phyloP scores from a whole-genome alignment of 2,329 filamentous ascomycete species.

The Colletotrichum karsti region DNA sequence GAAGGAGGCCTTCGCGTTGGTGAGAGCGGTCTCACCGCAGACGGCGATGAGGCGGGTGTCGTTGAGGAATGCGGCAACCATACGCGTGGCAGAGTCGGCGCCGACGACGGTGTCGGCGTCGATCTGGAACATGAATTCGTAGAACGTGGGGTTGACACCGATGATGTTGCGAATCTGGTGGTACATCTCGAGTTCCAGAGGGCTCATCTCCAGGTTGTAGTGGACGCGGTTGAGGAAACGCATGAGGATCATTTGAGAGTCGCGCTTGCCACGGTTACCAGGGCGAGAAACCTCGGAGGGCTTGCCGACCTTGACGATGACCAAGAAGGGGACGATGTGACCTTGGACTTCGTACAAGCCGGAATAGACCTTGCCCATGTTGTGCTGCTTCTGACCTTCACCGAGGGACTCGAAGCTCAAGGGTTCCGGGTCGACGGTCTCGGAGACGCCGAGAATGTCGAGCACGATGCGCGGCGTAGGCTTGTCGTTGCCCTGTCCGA shows the following conservation, averaged over 20 bases:
- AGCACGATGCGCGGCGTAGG: constrained; percentile 95
- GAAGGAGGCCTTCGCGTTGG: constrained; percentile 91
- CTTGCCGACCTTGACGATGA: constrained; percentile 97
- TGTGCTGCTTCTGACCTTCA: constrained; percentile 96
- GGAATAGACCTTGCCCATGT: constrained; percentile 99
- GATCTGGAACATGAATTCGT: constrained; percentile 96
- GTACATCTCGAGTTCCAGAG: constrained; percentile 96
- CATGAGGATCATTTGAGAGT: constrained; percentile 99
- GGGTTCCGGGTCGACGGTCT: constrained; percentile 92
- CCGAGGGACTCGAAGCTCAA: constrained; percentile 96
- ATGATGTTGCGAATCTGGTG: constrained; percentile 99
- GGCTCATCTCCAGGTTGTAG: constrained; percentile 96
- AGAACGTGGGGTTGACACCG: constrained; percentile 97
- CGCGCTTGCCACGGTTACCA: constrained; percentile 98
- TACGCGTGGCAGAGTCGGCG: constrained; percentile 87
- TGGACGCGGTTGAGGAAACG: constrained; percentile 98
- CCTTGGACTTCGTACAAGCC: constrained; percentile 97
- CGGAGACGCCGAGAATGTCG: constrained; percentile 94
- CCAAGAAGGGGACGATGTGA: constrained; percentile 97
- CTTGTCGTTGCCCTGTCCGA: constrained; percentile 96
- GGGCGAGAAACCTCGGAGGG: constrained; percentile 94
- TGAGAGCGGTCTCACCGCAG: constrained; percentile 93
- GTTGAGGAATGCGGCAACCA: constrained; percentile 89
- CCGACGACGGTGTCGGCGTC: constrained; percentile 97
- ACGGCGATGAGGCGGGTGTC: constrained; percentile 94